Evolutionary conservation across 371 early-diverging fungal species (phyloP), one percentile per base, ranked within the genome.

Genomic region (Apophysomyces sp.): DNA sequence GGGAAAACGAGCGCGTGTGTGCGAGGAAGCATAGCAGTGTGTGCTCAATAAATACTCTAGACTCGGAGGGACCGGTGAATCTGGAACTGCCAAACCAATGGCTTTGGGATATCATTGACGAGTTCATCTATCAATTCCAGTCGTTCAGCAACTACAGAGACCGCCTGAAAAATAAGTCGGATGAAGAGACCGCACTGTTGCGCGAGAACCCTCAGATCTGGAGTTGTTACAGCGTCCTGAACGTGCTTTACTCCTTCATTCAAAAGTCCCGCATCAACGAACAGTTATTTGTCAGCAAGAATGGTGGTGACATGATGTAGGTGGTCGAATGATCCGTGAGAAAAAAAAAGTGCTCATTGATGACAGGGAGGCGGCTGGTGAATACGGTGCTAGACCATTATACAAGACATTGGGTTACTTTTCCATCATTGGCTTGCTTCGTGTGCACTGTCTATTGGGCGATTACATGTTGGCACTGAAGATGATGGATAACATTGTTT

Each of bases 81-180:
- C 77, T 93, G 51, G 96, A 96, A 76, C 88, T 96, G 60, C 96
- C 96, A 26, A 94, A 92, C 81, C 94, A 94, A 81, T 96, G 96
- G 96, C 83, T 96, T 55, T 96, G 95, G 95, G 96, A 96, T 78
- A 95, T 96, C 66, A 93, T 96, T 63, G 96, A 96, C 69, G 96
- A 96, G 80, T 95, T 96, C 75, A 94, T 96, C 66, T 96, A 94
- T 74, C 96, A 96, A 83, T 96, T 94, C 89, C 95, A 96, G 83
- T 87, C 94, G 44, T 96, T 93, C 85, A 91, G 94, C 79, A 86
- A 89, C 65, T 94, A 86, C 83, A 89, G 95, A 60, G 90, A 85
- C 80, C 90, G 92, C 62, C 74, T 85, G 61, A 84, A 86, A 80
- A 89, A 79, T 79, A 91, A 90, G 77, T 73, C 79, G 30, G 87